These are phyloP conservation scores for Telfairia occidentalis DNA, from an alignment of 331 rosid genomes.

Conservation along the genomic window DNA sequence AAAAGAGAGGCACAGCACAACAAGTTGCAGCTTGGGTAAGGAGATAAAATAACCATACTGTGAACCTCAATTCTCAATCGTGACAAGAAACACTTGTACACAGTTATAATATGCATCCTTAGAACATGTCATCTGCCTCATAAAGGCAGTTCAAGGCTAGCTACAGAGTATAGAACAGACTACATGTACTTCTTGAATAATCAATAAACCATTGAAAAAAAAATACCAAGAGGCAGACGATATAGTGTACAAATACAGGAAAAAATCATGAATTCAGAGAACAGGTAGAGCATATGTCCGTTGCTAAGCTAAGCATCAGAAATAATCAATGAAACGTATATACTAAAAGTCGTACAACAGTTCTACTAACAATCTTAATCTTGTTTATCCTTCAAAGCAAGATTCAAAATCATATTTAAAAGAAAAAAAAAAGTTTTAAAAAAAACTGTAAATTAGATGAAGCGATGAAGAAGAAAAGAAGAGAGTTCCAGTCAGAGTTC, in stretches of 20 bases:
- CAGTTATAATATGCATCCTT: not conserved
- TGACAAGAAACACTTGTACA: not conserved
- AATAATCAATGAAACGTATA: not conserved
- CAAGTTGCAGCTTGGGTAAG: not conserved
- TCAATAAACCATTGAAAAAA: not conserved
- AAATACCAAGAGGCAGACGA: not conserved
- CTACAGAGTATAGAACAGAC: not conserved
- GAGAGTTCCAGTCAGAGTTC: not conserved
- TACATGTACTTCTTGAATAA: not conserved
- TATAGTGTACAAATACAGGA: not conserved
- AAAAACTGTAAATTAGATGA: not conserved
- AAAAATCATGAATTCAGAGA: not conserved
- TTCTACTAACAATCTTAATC: not conserved
- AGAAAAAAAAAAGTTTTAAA: not conserved
- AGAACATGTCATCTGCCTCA: not conserved
- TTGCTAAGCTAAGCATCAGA: not conserved
- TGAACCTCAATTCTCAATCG: not conserved
- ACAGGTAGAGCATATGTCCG: not conserved
- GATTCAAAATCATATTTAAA: not conserved
- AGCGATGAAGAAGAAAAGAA: not conserved
- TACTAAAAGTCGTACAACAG: not conserved
- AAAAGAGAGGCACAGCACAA: not conserved
- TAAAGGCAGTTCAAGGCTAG: not conserved
- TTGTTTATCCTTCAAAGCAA: not conserved
- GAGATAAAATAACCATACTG: not conserved